Percentiles rank a stretch among this genome's conserved stretches.
Evolutionary conservation across 805 yeast genomes (phyloP).

Genomic region (Torulaspora gathmanii): DNA sequence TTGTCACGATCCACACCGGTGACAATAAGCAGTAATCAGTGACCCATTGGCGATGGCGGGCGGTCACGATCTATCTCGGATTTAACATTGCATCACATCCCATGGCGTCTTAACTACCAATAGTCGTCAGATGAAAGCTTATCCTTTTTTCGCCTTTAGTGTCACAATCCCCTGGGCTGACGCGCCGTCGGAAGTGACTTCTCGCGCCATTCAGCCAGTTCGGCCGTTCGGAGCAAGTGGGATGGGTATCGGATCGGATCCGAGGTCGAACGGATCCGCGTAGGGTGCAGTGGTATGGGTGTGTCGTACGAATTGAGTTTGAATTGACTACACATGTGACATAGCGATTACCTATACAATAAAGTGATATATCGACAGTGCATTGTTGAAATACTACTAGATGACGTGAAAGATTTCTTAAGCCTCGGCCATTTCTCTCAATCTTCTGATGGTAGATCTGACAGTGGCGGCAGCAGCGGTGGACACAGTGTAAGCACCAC

Average conservation of each 20-base stretch:
- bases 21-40: background rate
- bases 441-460: conserved; percentile 99
- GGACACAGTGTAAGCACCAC: conserved; percentile 99
- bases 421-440: conserved; percentile 99
- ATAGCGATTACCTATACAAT: background rate
- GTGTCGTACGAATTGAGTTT: background rate
- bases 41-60: background rate
- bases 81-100: no score
- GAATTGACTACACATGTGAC: background rate
- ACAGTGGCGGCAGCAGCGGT: conserved; percentile 99
- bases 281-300: no score
- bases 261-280: no score
- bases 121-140: background rate
- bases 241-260: no score
- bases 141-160: background rate
- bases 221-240: background rate
- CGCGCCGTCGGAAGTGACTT: background rate
- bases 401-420: conserved; percentile 40
- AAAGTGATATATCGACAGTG: background rate
- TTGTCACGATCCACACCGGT: background rate
- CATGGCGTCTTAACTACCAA: background rate
- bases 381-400: background rate
- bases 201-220: background rate
- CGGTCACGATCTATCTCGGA: background rate
- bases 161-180: background rate